phyloP scores from a whole-genome alignment of 495 filamentous ascomycete species.

The Neurospora sp. region DNA sequence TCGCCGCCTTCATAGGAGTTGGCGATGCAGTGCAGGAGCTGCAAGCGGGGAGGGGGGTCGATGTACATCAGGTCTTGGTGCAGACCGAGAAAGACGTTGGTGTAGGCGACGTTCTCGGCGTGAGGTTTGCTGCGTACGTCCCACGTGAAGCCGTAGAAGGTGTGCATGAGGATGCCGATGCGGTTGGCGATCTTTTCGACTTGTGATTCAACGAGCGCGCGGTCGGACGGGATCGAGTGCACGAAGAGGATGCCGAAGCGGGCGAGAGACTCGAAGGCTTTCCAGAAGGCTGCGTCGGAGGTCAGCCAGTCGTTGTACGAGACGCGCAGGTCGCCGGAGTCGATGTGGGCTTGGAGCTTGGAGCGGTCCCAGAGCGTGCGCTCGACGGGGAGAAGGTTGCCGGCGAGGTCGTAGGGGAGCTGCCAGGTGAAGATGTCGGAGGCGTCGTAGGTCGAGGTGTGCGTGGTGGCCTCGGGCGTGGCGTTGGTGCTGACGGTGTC shows the following conservation, averaged over 20 bases:
- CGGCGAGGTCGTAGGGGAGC: not conserved
- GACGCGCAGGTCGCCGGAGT: slow-evolving; percentile 28
- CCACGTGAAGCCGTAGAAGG: slow-evolving; percentile 86
- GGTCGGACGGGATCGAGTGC: slow-evolving; percentile 50
- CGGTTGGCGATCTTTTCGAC: slow-evolving; percentile 57
- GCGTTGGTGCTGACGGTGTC: slow-evolving; percentile 14
- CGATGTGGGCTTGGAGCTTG: slow-evolving; percentile 26
- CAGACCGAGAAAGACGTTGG: slow-evolving; percentile 61
- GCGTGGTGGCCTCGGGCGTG: slow-evolving; percentile 8
- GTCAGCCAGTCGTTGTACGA: slow-evolving; percentile 65
- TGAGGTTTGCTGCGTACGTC: slow-evolving; percentile 68
- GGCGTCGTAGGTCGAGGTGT: slow-evolving; percentile 7
- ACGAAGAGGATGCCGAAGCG: slow-evolving; percentile 63
- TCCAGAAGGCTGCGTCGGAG: slow-evolving; percentile 31
- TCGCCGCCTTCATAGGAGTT: slow-evolving; percentile 68
- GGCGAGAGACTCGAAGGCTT: slow-evolving; percentile 44
- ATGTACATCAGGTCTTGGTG: slow-evolving; percentile 95
- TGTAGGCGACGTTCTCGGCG: slow-evolving; percentile 89
- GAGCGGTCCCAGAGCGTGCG: slow-evolving; percentile 15
- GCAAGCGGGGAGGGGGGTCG: slow-evolving; percentile 62
- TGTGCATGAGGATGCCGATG: slow-evolving; percentile 66
- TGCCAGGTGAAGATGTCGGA: slow-evolving; percentile 6
- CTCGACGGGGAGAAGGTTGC: slow-evolving; percentile 1
- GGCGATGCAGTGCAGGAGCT: slow-evolving; percentile 77
- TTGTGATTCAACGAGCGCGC: slow-evolving; percentile 32